Evolutionary conservation across 2,329 filamentous ascomycete species (phyloP).

Genomic region (Sporothrix humicola): DNA sequence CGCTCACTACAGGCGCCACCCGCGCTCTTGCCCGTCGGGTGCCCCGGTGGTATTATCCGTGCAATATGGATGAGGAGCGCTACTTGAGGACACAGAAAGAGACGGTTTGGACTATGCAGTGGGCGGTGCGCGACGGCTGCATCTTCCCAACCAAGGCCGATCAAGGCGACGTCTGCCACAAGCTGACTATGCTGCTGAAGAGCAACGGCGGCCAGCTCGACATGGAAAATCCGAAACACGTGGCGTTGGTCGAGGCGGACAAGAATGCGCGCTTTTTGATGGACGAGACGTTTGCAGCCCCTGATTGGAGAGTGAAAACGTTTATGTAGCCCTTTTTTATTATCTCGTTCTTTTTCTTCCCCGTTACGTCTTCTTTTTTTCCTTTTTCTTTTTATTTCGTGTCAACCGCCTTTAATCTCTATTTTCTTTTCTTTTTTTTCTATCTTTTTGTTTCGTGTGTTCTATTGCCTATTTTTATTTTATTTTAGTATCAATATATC

Average conservation of each 20-base stretch:
- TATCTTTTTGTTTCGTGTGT: too few species aligned
- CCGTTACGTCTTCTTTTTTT: too few species aligned
- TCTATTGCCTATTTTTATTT: too few species aligned
- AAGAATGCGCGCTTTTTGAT: neutral
- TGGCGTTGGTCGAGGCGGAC: neutral
- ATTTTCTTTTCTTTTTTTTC: too few species aligned
- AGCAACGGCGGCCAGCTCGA: constrained; percentile 1
- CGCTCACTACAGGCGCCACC: neutral
- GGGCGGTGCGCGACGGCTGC: constrained; percentile 7
- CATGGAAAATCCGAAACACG: neutral
- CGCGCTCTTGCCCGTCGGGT: neutral
- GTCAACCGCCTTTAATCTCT: too few species aligned
- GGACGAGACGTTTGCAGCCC: neutral
- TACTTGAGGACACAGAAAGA: neutral
- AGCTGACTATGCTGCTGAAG: neutral
- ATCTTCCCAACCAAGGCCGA: neutral
- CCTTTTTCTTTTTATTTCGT: too few species aligned
- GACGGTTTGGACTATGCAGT: neutral
- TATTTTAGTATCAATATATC: too few species aligned
- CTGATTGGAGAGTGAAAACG: too few species aligned
- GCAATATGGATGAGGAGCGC: neutral
- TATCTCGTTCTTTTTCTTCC: too few species aligned
- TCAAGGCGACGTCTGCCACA: neutral
- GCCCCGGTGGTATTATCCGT: neutral
- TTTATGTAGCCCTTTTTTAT: too few species aligned